Evolutionary conservation across 345 rosid genomes (phyloP).

Genomic region (Corchorus olitorius): DNA sequence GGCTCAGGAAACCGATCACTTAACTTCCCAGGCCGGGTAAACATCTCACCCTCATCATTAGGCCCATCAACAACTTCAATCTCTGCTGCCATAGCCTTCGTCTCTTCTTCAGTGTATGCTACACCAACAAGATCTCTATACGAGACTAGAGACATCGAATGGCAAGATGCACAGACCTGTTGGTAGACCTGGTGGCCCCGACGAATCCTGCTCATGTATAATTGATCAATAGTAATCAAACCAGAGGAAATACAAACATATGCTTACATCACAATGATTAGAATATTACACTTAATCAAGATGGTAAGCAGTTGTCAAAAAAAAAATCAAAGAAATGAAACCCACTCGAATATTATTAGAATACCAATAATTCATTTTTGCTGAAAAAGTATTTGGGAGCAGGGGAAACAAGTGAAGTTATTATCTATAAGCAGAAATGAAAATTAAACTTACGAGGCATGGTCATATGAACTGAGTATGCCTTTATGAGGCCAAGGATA

Average conservation of each 20-base stretch:
- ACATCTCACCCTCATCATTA: constrained; percentile 99
- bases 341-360: background rate
- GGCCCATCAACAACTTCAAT: constrained; percentile 98
- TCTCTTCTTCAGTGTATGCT: constrained; percentile 96
- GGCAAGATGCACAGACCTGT: constrained; percentile 99
- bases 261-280: background rate
- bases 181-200: constrained; percentile 98
- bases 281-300: background rate
- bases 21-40: constrained; percentile 95
- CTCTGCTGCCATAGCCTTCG: constrained; percentile 99
- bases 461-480: constrained; percentile 97
- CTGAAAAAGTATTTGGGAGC: background rate
- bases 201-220: constrained; percentile 65
- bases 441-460: constrained; percentile 81
- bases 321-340: background rate
- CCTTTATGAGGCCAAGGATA: constrained; percentile 99
- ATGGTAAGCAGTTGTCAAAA: background rate
- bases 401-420: background rate
- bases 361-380: background rate
- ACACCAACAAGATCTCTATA: constrained; percentile 95
- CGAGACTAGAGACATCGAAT: constrained; percentile 93
- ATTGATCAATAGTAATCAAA: background rate
- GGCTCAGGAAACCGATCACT: constrained; percentile 96
- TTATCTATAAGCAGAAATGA: background rate
- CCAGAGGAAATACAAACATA: background rate